Conservation (phyloP, 2,329 filamentous ascomycete genomes). For the Beauveria sp. region DNA sequence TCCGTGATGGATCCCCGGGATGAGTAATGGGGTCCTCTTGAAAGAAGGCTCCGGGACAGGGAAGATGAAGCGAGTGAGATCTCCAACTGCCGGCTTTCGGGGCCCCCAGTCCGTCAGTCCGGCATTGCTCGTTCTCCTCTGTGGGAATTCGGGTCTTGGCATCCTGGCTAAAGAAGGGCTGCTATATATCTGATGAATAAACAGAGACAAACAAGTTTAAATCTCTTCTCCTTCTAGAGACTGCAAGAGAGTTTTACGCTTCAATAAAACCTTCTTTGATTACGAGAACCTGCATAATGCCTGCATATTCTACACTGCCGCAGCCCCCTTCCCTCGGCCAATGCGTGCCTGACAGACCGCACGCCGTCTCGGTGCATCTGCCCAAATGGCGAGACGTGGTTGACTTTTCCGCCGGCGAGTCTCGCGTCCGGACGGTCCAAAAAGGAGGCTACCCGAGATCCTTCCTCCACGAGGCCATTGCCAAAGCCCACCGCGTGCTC, state of each 20-base stretch:
- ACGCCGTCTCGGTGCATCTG: constrained; percentile 3
- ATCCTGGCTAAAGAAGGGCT: no score
- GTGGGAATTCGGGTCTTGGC: neutral
- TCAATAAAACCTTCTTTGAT: neutral
- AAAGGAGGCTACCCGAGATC: constrained; percentile 1
- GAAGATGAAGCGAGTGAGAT: neutral
- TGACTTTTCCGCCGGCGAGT: neutral
- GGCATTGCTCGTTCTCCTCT: neutral
- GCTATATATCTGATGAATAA: neutral
- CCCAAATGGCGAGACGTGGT: constrained; percentile 1
- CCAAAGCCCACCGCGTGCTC: neutral
- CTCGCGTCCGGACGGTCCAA: neutral
- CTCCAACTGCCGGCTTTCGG: neutral
- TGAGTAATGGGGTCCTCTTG: neutral
- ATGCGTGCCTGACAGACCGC: neutral
- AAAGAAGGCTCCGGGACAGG: neutral
- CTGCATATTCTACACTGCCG: neutral
- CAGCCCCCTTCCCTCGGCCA: neutral
- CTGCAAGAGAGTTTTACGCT: neutral
- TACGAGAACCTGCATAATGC: neutral
- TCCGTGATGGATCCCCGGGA: neutral
- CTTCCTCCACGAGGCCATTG: neutral
- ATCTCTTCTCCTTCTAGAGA: no score
- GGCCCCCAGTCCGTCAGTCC: neutral
- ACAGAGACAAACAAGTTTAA: neutral